phyloP scores from a whole-genome alignment of 164 flowering plant genomes.

The Sedum album region DNA sequence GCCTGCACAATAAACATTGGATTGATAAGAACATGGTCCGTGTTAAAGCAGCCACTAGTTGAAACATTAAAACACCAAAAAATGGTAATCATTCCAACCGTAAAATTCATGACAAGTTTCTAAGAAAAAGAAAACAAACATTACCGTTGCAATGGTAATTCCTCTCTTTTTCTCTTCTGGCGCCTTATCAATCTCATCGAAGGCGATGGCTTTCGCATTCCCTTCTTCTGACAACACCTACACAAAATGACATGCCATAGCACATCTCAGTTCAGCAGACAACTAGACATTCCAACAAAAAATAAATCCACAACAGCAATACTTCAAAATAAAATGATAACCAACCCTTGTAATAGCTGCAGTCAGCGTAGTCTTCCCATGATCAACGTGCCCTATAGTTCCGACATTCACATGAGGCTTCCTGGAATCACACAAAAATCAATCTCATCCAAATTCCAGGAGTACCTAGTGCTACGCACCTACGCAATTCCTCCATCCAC shows the following conservation, averaged over 20 bases:
- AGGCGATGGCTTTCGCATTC: background rate
- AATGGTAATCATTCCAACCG: background rate
- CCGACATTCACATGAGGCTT: constrained; percentile 68
- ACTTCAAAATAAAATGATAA: background rate
- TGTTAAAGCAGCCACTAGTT: background rate
- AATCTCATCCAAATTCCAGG: background rate
- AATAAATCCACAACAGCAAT: background rate
- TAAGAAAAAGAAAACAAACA: background rate
- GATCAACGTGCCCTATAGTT: constrained; percentile 68
- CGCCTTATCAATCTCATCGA: constrained; percentile 62
- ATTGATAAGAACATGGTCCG: background rate
- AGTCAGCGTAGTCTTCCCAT: constrained; percentile 64
- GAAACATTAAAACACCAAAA: background rate
- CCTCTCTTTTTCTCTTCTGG: constrained; percentile 60
- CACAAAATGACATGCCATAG: background rate
- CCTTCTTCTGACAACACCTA: constrained; percentile 4
- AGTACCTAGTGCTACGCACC: background rate
- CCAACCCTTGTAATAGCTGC: constrained; percentile 49
- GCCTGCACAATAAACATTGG: background rate
- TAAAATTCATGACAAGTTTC: background rate
- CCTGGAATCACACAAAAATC: constrained; percentile 11
- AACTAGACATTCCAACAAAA: no score
- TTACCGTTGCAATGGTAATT: constrained; percentile 51
- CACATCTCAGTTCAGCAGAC: background rate
- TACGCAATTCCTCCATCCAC: background rate